phyloP scores from a whole-genome alignment of 768 basidiomycete species.

The Leccinum imitatum region DNA sequence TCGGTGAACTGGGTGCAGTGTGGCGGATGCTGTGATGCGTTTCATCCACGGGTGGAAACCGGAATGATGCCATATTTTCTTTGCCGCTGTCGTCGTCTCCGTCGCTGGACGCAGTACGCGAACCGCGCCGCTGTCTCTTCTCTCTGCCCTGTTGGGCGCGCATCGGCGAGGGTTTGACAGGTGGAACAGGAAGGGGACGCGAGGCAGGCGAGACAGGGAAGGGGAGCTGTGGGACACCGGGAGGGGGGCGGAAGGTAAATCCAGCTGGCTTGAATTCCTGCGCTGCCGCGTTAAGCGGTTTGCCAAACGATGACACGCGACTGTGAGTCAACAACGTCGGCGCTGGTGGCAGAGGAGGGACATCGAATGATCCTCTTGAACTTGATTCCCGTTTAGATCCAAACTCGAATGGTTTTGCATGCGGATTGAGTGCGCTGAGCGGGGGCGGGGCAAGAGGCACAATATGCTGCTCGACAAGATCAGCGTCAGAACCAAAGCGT shows the following conservation, averaged over 20 bases:
- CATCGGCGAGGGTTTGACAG: conserved; percentile 24
- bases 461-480: conserved; percentile 29
- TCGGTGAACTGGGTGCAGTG: conserved; percentile 42
- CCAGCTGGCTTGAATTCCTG: conserved; percentile 76
- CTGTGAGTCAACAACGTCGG: conserved; percentile 35
- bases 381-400: conserved; percentile 43
- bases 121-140: conserved; percentile 68
- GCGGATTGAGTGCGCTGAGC: conserved; percentile 58
- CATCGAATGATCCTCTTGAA: conserved; percentile 34
- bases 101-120: conserved; percentile 34
- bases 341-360: conserved; percentile 34
- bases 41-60: conserved; percentile 60
- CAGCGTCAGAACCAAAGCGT: conserved; percentile 44
- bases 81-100: conserved; percentile 50
- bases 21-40: conserved; percentile 52
- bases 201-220: conserved; percentile 31
- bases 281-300: conserved; percentile 76
- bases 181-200: conserved; percentile 42
- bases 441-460: conserved; percentile 14
- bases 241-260: conserved; percentile 76
- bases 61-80: conserved; percentile 72
- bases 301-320: conserved; percentile 51
- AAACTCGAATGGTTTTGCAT: conserved; percentile 84
- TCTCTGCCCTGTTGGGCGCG: conserved; percentile 66
- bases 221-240: conserved; percentile 59